Percentiles rank a stretch among this genome's conserved stretches.
Conservation (phyloP, 1,139 yeast genomes). For the Wickerhamomyces sp. region DNA sequence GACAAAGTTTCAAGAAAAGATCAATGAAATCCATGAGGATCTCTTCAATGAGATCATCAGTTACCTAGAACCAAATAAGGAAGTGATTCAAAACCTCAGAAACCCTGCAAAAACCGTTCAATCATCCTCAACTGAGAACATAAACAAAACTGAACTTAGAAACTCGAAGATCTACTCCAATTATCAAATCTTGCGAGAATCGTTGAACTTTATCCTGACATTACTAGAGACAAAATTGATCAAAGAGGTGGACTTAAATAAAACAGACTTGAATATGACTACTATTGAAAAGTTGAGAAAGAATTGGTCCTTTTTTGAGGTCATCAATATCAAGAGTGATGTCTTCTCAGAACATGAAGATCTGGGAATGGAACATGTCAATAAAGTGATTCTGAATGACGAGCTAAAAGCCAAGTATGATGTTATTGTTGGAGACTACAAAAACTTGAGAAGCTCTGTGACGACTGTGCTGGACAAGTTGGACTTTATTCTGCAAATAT, state of each 20-base stretch:
- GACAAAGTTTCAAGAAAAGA: conserved; percentile 19
- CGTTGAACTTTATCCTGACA: conserved; percentile 42
- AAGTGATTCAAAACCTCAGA: conserved; percentile 8
- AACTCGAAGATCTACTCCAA: conserved; percentile 25
- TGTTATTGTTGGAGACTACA: conserved; percentile 11
- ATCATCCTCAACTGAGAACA: conserved; percentile 2
- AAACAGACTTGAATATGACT: conserved; percentile 25
- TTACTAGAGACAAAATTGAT: conserved; percentile 52
- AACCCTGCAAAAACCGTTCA: conserved; percentile 4
- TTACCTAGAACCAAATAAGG: conserved; percentile 20
- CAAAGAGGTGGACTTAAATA: conserved; percentile 32
- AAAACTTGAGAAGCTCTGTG: background rate
- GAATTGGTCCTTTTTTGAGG: conserved; percentile 53
- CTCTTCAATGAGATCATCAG: conserved; percentile 16
- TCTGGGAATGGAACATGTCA: conserved; percentile 12
- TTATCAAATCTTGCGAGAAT: conserved; percentile 46
- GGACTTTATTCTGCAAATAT: conserved; percentile 1
- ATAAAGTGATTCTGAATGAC: conserved; percentile 33
- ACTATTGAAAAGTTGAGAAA: conserved; percentile 43
- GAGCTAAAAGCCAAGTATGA: conserved; percentile 45
- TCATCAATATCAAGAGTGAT: conserved; percentile 27
- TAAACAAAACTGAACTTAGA: conserved; percentile 21
- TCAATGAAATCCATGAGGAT: conserved; percentile 19
- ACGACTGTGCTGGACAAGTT: conserved; percentile 1
- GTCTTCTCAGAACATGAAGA: conserved; percentile 22